Conservation (phyloP, 306 rosid species). For the Castanopsis chinensis region DNA sequence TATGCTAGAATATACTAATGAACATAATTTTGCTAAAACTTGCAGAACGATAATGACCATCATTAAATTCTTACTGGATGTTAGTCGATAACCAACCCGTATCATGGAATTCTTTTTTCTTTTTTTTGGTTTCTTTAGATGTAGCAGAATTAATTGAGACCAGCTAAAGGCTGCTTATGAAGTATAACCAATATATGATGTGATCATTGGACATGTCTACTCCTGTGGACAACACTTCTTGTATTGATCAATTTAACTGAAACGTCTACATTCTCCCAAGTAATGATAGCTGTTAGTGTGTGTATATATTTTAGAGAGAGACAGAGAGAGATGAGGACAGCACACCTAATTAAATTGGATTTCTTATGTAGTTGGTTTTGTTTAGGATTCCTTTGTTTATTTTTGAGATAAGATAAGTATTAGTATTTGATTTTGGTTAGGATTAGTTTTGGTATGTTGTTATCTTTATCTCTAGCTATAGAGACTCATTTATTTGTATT, state of each 20-base stretch:
- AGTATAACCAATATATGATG: neutral
- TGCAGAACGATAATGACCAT: constrained; percentile 8
- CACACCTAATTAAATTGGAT: too few species aligned
- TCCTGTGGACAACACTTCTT: neutral
- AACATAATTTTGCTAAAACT: constrained; percentile 14
- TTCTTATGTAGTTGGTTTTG: too few species aligned
- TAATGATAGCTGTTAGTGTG: neutral
- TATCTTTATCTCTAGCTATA: too few species aligned
- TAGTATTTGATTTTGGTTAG: too few species aligned
- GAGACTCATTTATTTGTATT: too few species aligned
- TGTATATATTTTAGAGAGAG: neutral
- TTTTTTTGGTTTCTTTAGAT: neutral
- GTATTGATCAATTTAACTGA: neutral
- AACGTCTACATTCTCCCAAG: neutral
- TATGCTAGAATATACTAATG: neutral
- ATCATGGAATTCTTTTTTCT: too few species aligned
- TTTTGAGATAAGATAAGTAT: too few species aligned
- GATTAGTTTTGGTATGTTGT: too few species aligned
- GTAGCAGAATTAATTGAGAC: constrained; percentile 6
- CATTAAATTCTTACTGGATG: neutral
- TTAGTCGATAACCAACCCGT: too few species aligned
- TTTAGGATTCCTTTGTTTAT: too few species aligned
- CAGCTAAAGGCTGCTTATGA: neutral
- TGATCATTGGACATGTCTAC: too few species aligned
- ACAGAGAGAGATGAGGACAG: too few species aligned